Percentiles rank a stretch among this genome's conserved stretches.
Conservation (phyloP, 495 filamentous ascomycete species). For the Daldinia childiae region DNA sequence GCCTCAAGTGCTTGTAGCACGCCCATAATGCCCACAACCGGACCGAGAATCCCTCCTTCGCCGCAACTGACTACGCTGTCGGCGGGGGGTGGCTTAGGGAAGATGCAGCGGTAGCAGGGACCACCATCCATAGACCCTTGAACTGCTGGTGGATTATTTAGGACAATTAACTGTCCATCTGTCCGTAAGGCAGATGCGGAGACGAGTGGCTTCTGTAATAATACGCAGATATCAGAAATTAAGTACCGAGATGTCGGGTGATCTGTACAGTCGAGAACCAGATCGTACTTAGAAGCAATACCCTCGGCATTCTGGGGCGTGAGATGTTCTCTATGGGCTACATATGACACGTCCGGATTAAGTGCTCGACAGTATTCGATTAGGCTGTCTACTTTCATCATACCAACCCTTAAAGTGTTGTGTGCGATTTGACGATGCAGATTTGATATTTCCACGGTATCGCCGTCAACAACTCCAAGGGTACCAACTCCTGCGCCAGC, state of each 20-base stretch:
- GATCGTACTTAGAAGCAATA: slow-evolving; percentile 74
- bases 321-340: slow-evolving; percentile 68
- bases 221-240: slow-evolving; percentile 87
- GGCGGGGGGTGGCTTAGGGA: slow-evolving; percentile 84
- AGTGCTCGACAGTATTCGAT: slow-evolving; percentile 69
- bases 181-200: slow-evolving; percentile 87
- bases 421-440: slow-evolving; percentile 93
- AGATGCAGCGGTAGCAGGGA: slow-evolving; percentile 94
- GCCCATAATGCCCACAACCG: slow-evolving; percentile 95
- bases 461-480: slow-evolving; percentile 86
- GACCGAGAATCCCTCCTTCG: slow-evolving; percentile 90
- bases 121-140: slow-evolving; percentile 58
- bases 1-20: slow-evolving; percentile 89
- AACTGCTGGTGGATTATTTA: slow-evolving; percentile 70
- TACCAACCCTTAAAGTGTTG: slow-evolving; percentile 72
- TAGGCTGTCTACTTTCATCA: slow-evolving; percentile 82
- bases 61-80: slow-evolving; percentile 82
- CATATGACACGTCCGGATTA: slow-evolving; percentile 74
- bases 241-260: slow-evolving; percentile 90
- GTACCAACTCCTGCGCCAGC: slow-evolving; percentile 87
- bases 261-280: slow-evolving; percentile 95
- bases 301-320: slow-evolving; percentile 69
- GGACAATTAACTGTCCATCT: slow-evolving; percentile 88
- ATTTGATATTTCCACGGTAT: slow-evolving; percentile 88
- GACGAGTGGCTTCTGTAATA: slow-evolving; percentile 80